These are phyloP conservation scores for Talaromyces pinophilus DNA, from an alignment of 2,329 filamentous ascomycete species.

Conservation along the genomic window DNA sequence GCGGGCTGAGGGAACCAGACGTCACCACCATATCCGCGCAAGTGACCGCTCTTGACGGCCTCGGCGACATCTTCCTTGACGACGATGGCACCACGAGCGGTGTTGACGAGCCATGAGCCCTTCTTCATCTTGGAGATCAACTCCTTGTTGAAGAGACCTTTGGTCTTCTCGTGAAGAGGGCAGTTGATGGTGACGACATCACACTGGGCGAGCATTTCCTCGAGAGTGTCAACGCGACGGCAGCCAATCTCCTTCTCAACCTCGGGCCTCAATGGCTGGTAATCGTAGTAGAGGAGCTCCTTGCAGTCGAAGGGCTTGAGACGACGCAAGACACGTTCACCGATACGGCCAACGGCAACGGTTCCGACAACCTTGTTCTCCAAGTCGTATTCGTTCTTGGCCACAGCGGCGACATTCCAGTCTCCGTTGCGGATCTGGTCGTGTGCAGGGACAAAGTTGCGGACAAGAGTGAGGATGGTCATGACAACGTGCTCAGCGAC, in stretches of 20 bases:
- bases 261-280: conserved; percentile 87
- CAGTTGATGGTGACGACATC: conserved; percentile 99
- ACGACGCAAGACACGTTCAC: conserved; percentile 93
- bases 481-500: conserved; percentile 99
- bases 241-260: conserved; percentile 94
- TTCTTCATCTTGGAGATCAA: conserved; percentile 99
- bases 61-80: conserved; percentile 99
- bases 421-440: conserved; percentile 86
- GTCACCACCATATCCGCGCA: conserved; percentile 53
- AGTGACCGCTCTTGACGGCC: conserved; percentile 84
- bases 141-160: conserved; percentile 97
- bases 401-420: conserved; percentile 93
- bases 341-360: conserved; percentile 95
- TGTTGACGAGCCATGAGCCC: conserved; percentile 97
- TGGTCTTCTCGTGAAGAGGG: conserved; percentile 97
- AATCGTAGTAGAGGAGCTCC: conserved; percentile 99
- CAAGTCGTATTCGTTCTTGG: conserved; percentile 98
- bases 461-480: conserved; percentile 93
- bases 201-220: conserved; percentile 92
- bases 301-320: conserved; percentile 99
- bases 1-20: conserved; percentile 96
- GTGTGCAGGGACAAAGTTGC: conserved; percentile 98
- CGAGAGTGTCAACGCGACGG: conserved; percentile 81
- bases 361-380: conserved; percentile 98
- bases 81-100: conserved; percentile 95